Base-by-base conservation (phyloP, 768 basidiomycete species). In the Ephemerocybe angulata region DNA sequence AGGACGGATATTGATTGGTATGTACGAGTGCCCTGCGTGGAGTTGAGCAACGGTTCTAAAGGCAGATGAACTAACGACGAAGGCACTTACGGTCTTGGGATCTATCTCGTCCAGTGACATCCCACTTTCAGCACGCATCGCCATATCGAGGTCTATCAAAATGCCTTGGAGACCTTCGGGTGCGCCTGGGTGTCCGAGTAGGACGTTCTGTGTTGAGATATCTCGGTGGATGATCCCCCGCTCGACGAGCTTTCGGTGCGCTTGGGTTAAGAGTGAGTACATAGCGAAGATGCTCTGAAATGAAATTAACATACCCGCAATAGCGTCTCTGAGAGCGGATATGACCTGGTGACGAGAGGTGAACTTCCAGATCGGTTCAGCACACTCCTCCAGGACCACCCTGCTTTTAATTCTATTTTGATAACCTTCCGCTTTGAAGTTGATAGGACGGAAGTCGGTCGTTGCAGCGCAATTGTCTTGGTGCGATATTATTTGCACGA, bases 201-300 rank as follows among this genome's bases (percentile, higher is more conserved):
- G 61, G 22, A 67, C 60, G 43, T 69, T 69, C 24, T 58, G 56
- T 6, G 57, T 47, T 31, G 61, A 65, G 51, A 69, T 60, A 50
- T 67, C 68, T 12, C 65, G 63, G 31, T 69, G 65, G 15, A 69
- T 57, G 29, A 69, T 63, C 1, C 53, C 56, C 15, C 53, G 30
- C 28, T 27, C 46, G 53, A 47, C 60, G n/a, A 59, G 58, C 28
- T 56, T 57, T 17, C 55, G 55, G 46, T 65, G 63, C 3, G 60
- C 65, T 66, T 13, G 38, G n/a, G 5, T 27, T 10, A 49, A 11
- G 29, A 28, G 27, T 27, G 4, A 17, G 46, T 46, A 11, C 15
- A 13, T 21, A 12, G 7, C 7, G 7, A 10, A 4, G 12, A 3
- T 21, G 21, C 5, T 24, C 21, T 41, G 5, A 13, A 5, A 41